Base-by-base conservation (phyloP, 1,139 yeast species). In the Blastobotrys indianensis region DNA sequence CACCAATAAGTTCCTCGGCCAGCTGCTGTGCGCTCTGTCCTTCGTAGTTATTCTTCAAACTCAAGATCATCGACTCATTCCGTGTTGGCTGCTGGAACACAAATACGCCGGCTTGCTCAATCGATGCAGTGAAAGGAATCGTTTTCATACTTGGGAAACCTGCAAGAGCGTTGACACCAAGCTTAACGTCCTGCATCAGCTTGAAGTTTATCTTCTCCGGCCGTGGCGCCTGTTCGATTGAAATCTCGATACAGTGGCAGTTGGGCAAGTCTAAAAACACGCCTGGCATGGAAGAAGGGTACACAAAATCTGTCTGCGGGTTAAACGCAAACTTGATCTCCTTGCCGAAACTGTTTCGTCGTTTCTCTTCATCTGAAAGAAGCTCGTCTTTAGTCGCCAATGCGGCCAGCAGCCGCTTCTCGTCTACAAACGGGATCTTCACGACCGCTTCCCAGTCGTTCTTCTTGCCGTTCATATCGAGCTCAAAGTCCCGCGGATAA, bases 401-500 rank as follows among this genome's bases (percentile, higher is more conserved):
- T 0, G 92, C 90, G 2, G 73, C 78, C 44, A 85, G 69, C 50
- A 92, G 73, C 51, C 92, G 75, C 32, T 76, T 68, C 59, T 85
- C 90, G 56, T 94, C 97, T 44, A 92, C 97, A 72, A 94, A 94
- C 10, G 94, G 84, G 52, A 92, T 76, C 61, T 87, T 77, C n/a
- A 92, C 96, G 47, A 92, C 97, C 7, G 97, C 97, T 68, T 92
- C 98, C 99, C 99, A 92, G 42, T 86, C 82, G 6, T 94, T 95
- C 46, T 90, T 85, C 64, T 92, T 94, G 44, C 97, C 98, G 62
- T 92, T 94, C 77, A 81, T 74, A 67, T 94, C 98, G 41, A 87
- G 75, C 47, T 82, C 90, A 52, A 92, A 95, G 52, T 86, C 87
- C 51, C 77, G 75, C 3, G 99, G 99, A 62, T 94, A 92, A 59